These are phyloP conservation scores for Dentiscutata heterogama DNA, from an alignment of 371 early-diverging fungal genomes.

Conservation along the genomic window DNA sequence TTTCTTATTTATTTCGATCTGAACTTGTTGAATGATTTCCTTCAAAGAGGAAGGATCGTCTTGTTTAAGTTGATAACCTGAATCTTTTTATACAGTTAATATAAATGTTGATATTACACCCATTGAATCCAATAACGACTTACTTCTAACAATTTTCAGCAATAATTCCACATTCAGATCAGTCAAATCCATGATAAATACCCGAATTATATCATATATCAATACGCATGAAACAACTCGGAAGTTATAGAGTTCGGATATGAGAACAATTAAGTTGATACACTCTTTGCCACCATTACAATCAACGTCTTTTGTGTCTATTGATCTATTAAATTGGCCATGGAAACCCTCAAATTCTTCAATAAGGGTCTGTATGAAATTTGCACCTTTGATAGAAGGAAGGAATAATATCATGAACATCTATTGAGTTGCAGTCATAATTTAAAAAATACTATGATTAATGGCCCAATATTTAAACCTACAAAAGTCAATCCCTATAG, in stretches of 20 bases:
- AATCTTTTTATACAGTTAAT: constrained; percentile 57
- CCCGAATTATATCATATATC: constrained; percentile 86
- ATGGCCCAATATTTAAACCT: constrained; percentile 41
- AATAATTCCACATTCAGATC: constrained; percentile 92
- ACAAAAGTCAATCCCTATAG: constrained; percentile 89
- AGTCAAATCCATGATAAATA: constrained; percentile 72
- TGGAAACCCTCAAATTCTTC: constrained; percentile 78
- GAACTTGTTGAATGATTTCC: constrained; percentile 82
- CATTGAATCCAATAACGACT: constrained; percentile 39
- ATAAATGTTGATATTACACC: background rate
- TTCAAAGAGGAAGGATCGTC: constrained; percentile 94
- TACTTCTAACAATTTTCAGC: constrained; percentile 82
- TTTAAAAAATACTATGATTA: background rate
- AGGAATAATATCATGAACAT: background rate
- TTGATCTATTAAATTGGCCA: constrained; percentile 47
- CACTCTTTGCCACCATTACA: constrained; percentile 60
- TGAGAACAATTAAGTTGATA: constrained; percentile 82
- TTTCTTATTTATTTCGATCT: constrained; percentile 65
- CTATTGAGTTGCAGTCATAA: background rate
- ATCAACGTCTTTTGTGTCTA: constrained; percentile 55
- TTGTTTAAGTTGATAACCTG: constrained; percentile 87
- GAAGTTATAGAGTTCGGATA: constrained; percentile 92
- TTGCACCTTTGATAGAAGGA: constrained; percentile 67
- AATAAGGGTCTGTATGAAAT: constrained; percentile 85
- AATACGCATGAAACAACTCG: constrained; percentile 85